Conservation (phyloP, 306 rosid species). For the Neltuma alba region DNA sequence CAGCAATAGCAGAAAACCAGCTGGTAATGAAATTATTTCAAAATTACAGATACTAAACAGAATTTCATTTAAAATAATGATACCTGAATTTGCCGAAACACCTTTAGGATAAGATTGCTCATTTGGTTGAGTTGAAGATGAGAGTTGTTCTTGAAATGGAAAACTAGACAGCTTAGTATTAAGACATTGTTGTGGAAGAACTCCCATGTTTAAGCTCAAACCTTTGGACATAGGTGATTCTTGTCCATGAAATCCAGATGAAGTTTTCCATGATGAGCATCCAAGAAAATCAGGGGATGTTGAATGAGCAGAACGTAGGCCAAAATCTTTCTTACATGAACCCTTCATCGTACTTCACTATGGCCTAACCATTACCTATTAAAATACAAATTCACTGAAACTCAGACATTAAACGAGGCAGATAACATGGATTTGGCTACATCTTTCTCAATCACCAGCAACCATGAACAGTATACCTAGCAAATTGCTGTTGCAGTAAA, state of each 20-base stretch:
- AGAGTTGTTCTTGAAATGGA: slow-evolving; percentile 59
- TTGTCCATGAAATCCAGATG: slow-evolving; percentile 41
- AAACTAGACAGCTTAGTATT: slow-evolving; percentile 44
- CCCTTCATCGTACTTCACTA: slow-evolving; percentile 41
- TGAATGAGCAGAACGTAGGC: slow-evolving; percentile 35
- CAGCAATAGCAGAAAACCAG: slow-evolving; percentile 8
- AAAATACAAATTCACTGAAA: slow-evolving; percentile 25
- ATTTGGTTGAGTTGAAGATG: slow-evolving; percentile 62
- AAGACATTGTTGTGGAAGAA: slow-evolving; percentile 41
- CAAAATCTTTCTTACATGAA: slow-evolving; percentile 41
- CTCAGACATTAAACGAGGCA: slow-evolving; percentile 21
- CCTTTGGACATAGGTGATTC: slow-evolving; percentile 49
- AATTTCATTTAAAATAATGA: neutral
- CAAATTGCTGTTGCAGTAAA: slow-evolving; percentile 1
- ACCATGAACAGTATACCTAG: slow-evolving; percentile 25
- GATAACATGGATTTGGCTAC: slow-evolving; percentile 33
- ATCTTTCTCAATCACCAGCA: slow-evolving; percentile 25
- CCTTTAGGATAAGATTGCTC: slow-evolving; percentile 51
- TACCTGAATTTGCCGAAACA: slow-evolving; percentile 51
- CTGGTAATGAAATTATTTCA: neutral
- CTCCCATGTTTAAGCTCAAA: slow-evolving; percentile 53
- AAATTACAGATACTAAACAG: neutral
- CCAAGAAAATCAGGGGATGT: slow-evolving; percentile 32
- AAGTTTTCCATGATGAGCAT: slow-evolving; percentile 36
- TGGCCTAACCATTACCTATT: slow-evolving; percentile 26